A percentile compares a stretch with the other conserved stretches of the same genome.
phyloP scores from a whole-genome alignment of 345 rosid genomes.

The Euphorbia tirucalli region DNA sequence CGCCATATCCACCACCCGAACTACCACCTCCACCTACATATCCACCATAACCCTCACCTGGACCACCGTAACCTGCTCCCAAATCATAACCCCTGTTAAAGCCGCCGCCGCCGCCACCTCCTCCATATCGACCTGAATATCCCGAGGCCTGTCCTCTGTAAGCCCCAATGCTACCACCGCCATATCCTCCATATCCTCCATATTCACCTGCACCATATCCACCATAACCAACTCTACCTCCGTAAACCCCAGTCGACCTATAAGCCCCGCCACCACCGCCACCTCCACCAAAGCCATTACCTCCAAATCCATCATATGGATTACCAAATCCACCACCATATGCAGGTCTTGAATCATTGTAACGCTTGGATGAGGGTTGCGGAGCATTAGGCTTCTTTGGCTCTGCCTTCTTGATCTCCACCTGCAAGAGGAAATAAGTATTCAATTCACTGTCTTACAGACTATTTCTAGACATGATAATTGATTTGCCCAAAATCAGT shows the following conservation, averaged over 20 bases:
- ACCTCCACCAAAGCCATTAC: slow-evolving; percentile 35
- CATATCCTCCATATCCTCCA: slow-evolving; percentile 62
- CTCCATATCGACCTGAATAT: slow-evolving; percentile 77
- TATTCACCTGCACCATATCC: slow-evolving; percentile 66
- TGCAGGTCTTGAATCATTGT: slow-evolving; percentile 39
- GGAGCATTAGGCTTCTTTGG: slow-evolving; percentile 89
- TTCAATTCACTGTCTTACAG: not conserved
- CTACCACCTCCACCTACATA: slow-evolving; percentile 45
- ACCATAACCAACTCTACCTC: slow-evolving; percentile 60
- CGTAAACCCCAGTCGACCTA: slow-evolving; percentile 61
- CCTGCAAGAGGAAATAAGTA: slow-evolving; percentile 41
- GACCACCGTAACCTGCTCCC: slow-evolving; percentile 63
- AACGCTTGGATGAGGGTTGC: slow-evolving; percentile 26
- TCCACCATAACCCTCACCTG: slow-evolving; percentile 51
- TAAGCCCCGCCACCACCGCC: slow-evolving; percentile 46
- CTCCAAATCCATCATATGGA: slow-evolving; percentile 58
- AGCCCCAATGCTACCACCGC: slow-evolving; percentile 53
- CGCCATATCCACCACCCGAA: slow-evolving; percentile 22
- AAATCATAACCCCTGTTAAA: slow-evolving; percentile 61
- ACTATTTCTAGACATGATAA: not conserved
- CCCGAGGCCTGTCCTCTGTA: slow-evolving; percentile 74
- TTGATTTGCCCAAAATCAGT: not conserved
- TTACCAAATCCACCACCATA: slow-evolving; percentile 43
- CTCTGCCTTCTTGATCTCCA: slow-evolving; percentile 97
- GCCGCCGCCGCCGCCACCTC: slow-evolving; percentile 26